Conservation (phyloP, 2,329 filamentous ascomycete genomes). For the Cadophora malorum region DNA sequence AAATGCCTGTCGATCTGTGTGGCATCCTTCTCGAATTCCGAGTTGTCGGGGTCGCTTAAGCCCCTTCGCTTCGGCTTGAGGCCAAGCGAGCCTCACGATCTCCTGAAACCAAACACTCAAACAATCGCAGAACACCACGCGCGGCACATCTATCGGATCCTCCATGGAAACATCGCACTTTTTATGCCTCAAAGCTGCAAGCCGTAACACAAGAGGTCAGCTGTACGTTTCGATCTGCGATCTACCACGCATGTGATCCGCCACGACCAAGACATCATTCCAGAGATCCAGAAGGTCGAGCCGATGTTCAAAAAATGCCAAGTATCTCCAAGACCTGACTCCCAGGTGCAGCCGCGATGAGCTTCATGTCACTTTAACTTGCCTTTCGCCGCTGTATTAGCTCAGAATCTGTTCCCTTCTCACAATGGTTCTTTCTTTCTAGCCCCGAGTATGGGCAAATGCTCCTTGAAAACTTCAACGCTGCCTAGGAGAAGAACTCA, state of each 20-base stretch:
- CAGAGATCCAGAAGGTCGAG: background rate
- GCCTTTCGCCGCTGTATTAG: background rate
- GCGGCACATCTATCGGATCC: background rate
- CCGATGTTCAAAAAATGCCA: background rate
- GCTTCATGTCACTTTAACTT: background rate
- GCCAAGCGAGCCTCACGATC: background rate
- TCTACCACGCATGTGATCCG: background rate
- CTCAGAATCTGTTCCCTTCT: background rate
- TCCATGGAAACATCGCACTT: background rate
- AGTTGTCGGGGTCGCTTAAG: slow-evolving; percentile 9
- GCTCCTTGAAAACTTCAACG: background rate
- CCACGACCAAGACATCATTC: background rate
- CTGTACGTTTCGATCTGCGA: slow-evolving; percentile 10
- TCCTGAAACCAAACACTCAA: slow-evolving; percentile 17
- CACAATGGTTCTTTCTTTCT: background rate
- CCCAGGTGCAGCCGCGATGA: background rate
- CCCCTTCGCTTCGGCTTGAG: background rate
- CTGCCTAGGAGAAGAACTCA: background rate
- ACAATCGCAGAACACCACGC: slow-evolving; percentile 12
- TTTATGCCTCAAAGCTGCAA: background rate
- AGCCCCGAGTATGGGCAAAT: background rate
- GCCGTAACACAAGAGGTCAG: background rate
- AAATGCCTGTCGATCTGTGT: background rate
- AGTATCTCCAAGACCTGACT: background rate
- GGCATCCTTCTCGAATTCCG: background rate